Evolutionary conservation across 805 yeast genomes (phyloP), one percentile per base, ranked within the genome.

Genomic region (Starmerella gropengiesseri): DNA sequence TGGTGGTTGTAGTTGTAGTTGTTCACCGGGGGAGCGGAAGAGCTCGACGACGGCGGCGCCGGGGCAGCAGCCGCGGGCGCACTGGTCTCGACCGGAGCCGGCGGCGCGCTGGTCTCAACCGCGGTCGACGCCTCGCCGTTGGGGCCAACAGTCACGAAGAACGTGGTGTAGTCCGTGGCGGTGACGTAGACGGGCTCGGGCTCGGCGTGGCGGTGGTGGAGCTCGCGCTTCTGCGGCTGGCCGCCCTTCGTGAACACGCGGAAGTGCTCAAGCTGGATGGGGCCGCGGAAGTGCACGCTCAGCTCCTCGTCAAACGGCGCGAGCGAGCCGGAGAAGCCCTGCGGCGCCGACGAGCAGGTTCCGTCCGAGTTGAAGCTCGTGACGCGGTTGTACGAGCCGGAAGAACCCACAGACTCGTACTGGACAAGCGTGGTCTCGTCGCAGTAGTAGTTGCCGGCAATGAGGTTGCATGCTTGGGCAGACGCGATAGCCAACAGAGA

Each of bases 261-360:
- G 59, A 91, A 85, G 66, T 84, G 84, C 58, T 69, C 66, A 60
- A 85, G 74, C 60, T 74, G 71, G 54, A 85, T 58, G 28, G 95
- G 95, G 55, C 95, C 95, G 70, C 95, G 79, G 70, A 84, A 81
- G 63, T 85, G 94, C 46, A 85, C 77, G 27, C 93, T 78, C 48
- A 85, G 66, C 63, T 85, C 94, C 68, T 84, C 91, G 62, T 83
- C 80, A 49, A 85, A 69, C 30, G 95, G 95, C 43, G 87, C 64
- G 62, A 83, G 63, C 45, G 74, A 56, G 43, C 95, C 95, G 13
- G 78, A 68, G 69, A 85, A 81, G 7, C 77, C 57, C 30, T 56
- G 52, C 18, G 76, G 44, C 39, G 66, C 55, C 50, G 75, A 78
- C n/a, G 80, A 57, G 69, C 96, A 87, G 27, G 67, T 44, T 60